Percentiles rank a stretch among this genome's conserved stretches.
Evolutionary conservation across 78 protist species (phyloP).

Genomic region (Dictyostelium capitatum): DNA sequence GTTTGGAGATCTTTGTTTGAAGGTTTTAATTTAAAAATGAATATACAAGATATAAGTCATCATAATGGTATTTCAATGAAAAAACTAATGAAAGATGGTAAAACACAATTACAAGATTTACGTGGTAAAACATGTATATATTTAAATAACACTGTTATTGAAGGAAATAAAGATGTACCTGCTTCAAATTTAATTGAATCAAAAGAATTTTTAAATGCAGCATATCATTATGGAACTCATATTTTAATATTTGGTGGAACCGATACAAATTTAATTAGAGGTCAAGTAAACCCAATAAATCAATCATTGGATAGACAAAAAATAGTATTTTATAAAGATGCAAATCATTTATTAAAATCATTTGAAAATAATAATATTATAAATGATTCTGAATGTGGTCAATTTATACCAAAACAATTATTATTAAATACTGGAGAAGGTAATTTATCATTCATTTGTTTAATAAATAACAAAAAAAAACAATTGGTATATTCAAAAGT

Average conservation of each 20-base stretch:
- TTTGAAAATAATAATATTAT: too few species aligned
- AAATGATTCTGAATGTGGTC: too few species aligned
- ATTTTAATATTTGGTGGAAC: slow-evolving; percentile 21
- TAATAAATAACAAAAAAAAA: too few species aligned
- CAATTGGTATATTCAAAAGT: too few species aligned
- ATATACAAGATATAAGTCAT: slow-evolving; percentile 41
- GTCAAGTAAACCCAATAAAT: not conserved
- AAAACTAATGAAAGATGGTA: slow-evolving; percentile 24
- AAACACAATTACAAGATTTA: slow-evolving; percentile 42
- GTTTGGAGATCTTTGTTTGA: slow-evolving; percentile 21
- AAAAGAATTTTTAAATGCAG: slow-evolving; percentile 50
- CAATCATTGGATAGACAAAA: too few species aligned
- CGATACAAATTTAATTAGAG: not conserved
- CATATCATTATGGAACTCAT: slow-evolving; percentile 41
- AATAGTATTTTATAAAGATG: slow-evolving; percentile 13
- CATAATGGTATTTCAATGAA: slow-evolving; percentile 27
- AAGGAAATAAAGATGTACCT: too few species aligned
- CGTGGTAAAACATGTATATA: slow-evolving; percentile 40
- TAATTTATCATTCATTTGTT: too few species aligned
- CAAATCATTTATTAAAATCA: not conserved
- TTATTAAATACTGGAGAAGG: too few species aligned
- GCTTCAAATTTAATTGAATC: slow-evolving; percentile 13
- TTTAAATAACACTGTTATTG: slow-evolving; percentile 29
- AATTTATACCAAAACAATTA: too few species aligned
- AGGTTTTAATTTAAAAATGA: not conserved